These are phyloP conservation scores for Entonaema liquescens DNA, from an alignment of 495 filamentous ascomycete species.

Conservation along the genomic window DNA sequence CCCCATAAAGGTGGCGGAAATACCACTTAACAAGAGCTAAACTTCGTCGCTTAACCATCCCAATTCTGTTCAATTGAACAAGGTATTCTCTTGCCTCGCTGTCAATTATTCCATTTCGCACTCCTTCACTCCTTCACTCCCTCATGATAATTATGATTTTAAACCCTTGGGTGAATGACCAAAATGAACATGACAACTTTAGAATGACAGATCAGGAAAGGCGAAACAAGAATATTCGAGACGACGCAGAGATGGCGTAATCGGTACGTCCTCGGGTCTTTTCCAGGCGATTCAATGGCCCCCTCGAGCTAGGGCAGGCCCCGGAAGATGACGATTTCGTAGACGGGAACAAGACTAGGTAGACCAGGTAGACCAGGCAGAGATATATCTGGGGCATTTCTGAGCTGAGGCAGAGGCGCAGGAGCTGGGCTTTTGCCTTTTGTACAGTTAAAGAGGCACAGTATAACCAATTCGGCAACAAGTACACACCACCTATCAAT, in stretches of 20 bases:
- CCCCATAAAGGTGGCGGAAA: constrained; percentile 31
- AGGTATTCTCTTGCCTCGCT: not conserved
- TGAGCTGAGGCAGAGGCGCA: constrained; percentile 35
- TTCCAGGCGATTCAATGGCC: constrained; percentile 32
- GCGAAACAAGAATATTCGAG: constrained; percentile 21
- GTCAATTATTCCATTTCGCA: not conserved
- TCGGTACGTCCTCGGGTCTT: constrained; percentile 38
- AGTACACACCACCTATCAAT: constrained; percentile 17
- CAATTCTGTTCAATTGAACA: constrained; percentile 5
- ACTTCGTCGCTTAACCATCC: constrained; percentile 4
- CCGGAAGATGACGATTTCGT: constrained; percentile 39
- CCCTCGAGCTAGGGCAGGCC: constrained; percentile 9
- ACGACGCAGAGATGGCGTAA: constrained; percentile 37
- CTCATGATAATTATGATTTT: not conserved
- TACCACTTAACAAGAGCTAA: constrained; percentile 10
- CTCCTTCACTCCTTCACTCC: too few relatives aligned
- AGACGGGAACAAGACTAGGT: constrained; percentile 15
- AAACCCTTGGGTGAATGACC: not conserved
- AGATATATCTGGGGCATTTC: constrained; percentile 28
- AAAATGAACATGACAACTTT: too few relatives aligned
- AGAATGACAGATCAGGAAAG: constrained; percentile 10
- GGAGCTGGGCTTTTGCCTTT: constrained; percentile 25
- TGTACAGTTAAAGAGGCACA: constrained; percentile 30
- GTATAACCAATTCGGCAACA: constrained; percentile 9
- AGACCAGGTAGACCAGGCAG: constrained; percentile 12